Percentiles rank a stretch among this genome's conserved stretches.
Evolutionary conservation across 768 basidiomycete species (phyloP).

Genomic region (Cystobasidiopsis lactophilus): DNA sequence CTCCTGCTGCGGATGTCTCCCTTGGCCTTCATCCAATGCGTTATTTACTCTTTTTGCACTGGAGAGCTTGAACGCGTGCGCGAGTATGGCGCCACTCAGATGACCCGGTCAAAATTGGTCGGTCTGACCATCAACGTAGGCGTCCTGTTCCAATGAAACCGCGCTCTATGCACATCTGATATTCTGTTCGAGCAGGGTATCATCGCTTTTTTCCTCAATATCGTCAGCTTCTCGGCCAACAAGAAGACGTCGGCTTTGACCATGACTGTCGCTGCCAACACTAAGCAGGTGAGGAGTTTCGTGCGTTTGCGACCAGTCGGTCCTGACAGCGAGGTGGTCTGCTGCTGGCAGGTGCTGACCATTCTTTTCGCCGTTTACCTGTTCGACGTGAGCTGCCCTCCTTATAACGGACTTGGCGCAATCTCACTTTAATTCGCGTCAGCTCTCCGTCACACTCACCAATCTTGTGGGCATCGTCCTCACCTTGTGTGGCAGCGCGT

Average conservation of each 20-base stretch:
- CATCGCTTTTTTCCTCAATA: constrained; percentile 78
- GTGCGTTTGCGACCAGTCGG: constrained; percentile 5
- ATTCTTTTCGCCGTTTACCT: constrained; percentile 24
- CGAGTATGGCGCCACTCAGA: constrained; percentile 30
- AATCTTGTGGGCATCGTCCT: constrained; percentile 66
- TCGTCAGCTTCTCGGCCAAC: constrained; percentile 91
- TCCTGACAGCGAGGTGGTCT: background rate
- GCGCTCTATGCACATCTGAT: too few relatives aligned
- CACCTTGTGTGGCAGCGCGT: constrained; percentile 43
- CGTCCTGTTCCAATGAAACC: too few relatives aligned
- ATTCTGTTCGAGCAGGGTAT: too few relatives aligned
- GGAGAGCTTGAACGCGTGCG: constrained; percentile 56
- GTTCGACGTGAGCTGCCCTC: too few relatives aligned
- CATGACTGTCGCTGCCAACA: constrained; percentile 53
- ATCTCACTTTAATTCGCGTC: too few relatives aligned
- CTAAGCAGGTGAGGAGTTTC: too few relatives aligned
- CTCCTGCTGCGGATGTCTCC: constrained; percentile 77
- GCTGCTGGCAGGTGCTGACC: constrained; percentile 14
- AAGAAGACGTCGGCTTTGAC: constrained; percentile 66
- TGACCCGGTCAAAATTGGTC: constrained; percentile 30
- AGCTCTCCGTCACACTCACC: constrained; percentile 50
- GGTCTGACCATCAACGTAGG: constrained; percentile 56
- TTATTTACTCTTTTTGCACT: constrained; percentile 45
- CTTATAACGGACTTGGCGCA: too few relatives aligned
- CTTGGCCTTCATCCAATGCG: constrained; percentile 70